phyloP scores from a whole-genome alignment of 257 asterid genomes.

The Gentiana macrophylla region DNA sequence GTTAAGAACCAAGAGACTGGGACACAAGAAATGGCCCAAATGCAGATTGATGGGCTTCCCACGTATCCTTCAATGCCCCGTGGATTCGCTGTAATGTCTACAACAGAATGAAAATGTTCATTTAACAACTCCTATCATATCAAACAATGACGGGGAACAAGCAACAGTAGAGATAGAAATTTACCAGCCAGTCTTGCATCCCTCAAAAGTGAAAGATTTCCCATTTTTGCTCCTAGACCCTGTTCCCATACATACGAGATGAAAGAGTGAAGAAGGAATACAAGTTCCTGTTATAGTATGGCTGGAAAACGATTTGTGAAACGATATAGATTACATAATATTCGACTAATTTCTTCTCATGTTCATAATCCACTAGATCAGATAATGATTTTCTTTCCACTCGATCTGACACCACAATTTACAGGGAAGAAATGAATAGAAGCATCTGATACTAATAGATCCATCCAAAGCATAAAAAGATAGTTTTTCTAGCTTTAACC shows the following conservation, averaged over 20 bases:
- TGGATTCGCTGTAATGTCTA: slow-evolving; percentile 35
- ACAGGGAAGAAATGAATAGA: too few relatives aligned
- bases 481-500: too few relatives aligned
- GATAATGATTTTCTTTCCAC: too few relatives aligned
- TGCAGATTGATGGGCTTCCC: slow-evolving; percentile 19
- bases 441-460: too few relatives aligned
- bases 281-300: too few relatives aligned
- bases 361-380: too few relatives aligned
- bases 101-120: slow-evolving; percentile 9
- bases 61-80: slow-evolving; percentile 21
- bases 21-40: slow-evolving; percentile 36
- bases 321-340: too few relatives aligned
- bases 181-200: slow-evolving; percentile 36
- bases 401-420: too few relatives aligned
- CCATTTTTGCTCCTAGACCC: slow-evolving; percentile 30
- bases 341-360: too few relatives aligned
- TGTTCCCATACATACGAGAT: slow-evolving; percentile 6
- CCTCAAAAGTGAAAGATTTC: slow-evolving; percentile 17
- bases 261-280: too few relatives aligned
- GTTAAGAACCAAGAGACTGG: slow-evolving; percentile 45
- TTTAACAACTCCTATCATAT: background rate
- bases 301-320: too few relatives aligned
- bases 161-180: background rate
- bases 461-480: too few relatives aligned
- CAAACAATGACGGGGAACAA: background rate